These are phyloP conservation scores for Lactifluus rugatus DNA, from an alignment of 768 basidiomycete genomes.

Conservation along the genomic window DNA sequence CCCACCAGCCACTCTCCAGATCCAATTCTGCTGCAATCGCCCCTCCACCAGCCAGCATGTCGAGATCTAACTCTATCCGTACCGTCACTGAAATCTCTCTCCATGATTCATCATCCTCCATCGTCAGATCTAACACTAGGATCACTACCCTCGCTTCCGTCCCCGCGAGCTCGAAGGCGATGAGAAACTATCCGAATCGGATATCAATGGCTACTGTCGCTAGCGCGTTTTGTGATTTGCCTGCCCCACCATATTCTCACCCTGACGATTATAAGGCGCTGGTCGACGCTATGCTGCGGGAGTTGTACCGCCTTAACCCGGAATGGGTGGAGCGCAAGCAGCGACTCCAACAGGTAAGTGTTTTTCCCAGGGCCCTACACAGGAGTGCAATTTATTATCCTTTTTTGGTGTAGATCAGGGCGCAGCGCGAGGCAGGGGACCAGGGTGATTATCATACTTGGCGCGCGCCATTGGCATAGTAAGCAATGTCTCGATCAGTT, in stretches of 20 bases:
- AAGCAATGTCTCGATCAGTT: neutral
- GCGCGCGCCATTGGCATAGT: slow-evolving; percentile 12
- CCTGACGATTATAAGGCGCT: slow-evolving; percentile 15
- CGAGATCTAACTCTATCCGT: slow-evolving; percentile 4
- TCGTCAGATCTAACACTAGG: slow-evolving; percentile 8
- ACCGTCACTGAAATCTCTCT: slow-evolving; percentile 14
- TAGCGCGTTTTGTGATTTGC: slow-evolving; percentile 6
- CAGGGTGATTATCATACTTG: slow-evolving; percentile 3
- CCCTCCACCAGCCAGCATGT: neutral
- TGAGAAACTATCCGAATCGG: slow-evolving; percentile 8
- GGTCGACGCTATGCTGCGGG: slow-evolving; percentile 18
- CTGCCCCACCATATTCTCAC: slow-evolving; percentile 9
- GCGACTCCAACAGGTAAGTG: slow-evolving; percentile 16
- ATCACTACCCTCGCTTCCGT: slow-evolving; percentile 1
- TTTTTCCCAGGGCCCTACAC: neutral
- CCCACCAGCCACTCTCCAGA: slow-evolving; percentile 1
- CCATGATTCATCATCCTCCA: slow-evolving; percentile 3
- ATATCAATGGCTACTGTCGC: slow-evolving; percentile 4
- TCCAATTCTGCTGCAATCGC: slow-evolving; percentile 3
- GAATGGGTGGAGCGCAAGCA: slow-evolving; percentile 19
- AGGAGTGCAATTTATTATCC: neutral
- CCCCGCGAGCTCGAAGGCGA: slow-evolving; percentile 6
- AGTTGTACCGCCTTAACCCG: slow-evolving; percentile 16
- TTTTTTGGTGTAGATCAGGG: slow-evolving; percentile 6
- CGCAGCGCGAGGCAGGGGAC: slow-evolving; percentile 10